phyloP scores from a whole-genome alignment of 2,329 filamentous ascomycete species.

The Clarireedia paspali region DNA sequence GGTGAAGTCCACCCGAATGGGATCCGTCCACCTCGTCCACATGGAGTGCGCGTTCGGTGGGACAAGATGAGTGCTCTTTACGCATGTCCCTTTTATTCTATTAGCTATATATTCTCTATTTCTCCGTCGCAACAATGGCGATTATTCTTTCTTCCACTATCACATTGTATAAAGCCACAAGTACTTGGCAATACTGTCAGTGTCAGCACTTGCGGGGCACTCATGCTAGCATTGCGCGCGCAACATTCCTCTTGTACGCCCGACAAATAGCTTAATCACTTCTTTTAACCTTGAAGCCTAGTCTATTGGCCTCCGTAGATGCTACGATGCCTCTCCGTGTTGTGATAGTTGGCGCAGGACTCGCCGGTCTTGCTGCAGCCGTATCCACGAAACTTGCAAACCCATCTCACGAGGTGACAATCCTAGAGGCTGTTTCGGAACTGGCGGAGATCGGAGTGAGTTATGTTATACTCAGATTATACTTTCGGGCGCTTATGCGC shows the following conservation, averaged over 20 bases:
- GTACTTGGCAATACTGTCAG: not conserved
- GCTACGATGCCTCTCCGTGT: slow-evolving; percentile 26
- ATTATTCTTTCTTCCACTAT: too few relatives aligned
- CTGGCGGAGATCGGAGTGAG: slow-evolving; percentile 33
- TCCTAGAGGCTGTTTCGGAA: slow-evolving; percentile 35
- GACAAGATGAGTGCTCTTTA: not conserved
- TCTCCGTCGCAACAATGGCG: not conserved
- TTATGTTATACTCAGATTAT: not conserved
- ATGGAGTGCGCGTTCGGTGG: not conserved
- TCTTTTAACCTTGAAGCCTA: too few relatives aligned
- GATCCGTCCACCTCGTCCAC: slow-evolving; percentile 6
- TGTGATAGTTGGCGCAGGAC: slow-evolving; percentile 36
- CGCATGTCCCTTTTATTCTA: not conserved
- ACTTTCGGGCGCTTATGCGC: not conserved
- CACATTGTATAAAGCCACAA: not conserved
- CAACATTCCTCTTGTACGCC: too few relatives aligned
- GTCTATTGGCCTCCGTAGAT: not conserved
- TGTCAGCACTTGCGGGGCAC: not conserved
- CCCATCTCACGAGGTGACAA: slow-evolving; percentile 33
- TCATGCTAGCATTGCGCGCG: too few relatives aligned
- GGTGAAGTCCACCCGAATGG: not conserved
- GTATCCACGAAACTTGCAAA: slow-evolving; percentile 30
- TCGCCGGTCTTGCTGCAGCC: slow-evolving; percentile 34
- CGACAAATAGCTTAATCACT: too few relatives aligned
- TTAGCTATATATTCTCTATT: not conserved